Percentiles rank a stretch among this genome's conserved stretches.
Evolutionary conservation across 2,329 filamentous ascomycete genomes (phyloP).

Genomic region (Thelonectria rubi): DNA sequence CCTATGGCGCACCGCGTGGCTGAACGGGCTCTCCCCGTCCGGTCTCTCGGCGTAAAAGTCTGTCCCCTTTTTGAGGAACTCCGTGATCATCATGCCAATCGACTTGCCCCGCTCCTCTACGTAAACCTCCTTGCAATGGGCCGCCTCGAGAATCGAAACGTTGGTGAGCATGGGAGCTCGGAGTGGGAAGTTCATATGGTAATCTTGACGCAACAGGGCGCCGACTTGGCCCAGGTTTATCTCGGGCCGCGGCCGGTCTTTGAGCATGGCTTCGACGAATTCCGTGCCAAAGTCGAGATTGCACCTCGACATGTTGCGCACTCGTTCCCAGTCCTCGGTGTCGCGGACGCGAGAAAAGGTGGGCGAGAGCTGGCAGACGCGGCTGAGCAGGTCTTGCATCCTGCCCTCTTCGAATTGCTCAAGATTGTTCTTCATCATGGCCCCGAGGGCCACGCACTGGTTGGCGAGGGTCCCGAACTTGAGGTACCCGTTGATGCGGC

Average conservation of each 20-base stretch:
- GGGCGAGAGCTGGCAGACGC: background rate
- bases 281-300: background rate
- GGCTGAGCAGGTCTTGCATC: background rate
- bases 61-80: background rate
- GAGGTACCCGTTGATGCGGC: conserved; percentile 1
- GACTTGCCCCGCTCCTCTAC: background rate
- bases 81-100: background rate
- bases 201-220: background rate
- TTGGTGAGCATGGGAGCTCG: background rate
- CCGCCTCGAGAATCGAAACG: background rate
- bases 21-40: background rate
- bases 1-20: background rate
- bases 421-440: background rate
- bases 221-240: background rate
- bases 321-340: background rate
- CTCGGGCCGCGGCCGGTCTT: too few relatives aligned
- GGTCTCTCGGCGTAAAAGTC: background rate
- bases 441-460: background rate
- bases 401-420: background rate
- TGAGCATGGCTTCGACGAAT: background rate
- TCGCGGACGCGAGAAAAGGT: background rate
- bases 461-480: conserved; percentile 10
- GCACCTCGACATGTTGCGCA: background rate
- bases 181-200: background rate
- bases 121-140: background rate